Evolutionary conservation across 495 filamentous ascomycete genomes (phyloP).

Genomic region (Chaetomium tenue): DNA sequence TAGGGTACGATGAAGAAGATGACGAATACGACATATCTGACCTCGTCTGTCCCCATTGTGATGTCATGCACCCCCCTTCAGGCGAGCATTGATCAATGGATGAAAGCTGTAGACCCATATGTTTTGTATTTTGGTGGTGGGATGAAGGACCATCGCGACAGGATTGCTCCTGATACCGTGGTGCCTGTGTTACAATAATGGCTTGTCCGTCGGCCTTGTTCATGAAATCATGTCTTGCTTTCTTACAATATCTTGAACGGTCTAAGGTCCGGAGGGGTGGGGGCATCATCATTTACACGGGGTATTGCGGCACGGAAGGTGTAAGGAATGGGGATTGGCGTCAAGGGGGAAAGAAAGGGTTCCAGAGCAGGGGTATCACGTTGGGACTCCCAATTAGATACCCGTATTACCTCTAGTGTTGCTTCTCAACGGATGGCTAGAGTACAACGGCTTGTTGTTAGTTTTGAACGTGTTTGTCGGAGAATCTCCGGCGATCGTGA

Average conservation of each 20-base stretch:
- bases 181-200: background rate
- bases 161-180: background rate
- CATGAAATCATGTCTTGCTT: slow-evolving; percentile 3
- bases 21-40: slow-evolving; percentile 34
- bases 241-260: slow-evolving; percentile 2
- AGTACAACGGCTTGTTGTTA: background rate
- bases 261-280: background rate
- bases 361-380: background rate
- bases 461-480: background rate
- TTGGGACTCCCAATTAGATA: background rate
- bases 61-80: slow-evolving; percentile 33
- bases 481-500: too few relatives aligned
- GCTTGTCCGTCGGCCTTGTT: background rate
- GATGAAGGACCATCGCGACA: background rate
- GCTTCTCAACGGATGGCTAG: background rate
- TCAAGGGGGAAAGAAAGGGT: background rate
- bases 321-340: background rate
- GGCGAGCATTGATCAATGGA: slow-evolving; percentile 10
- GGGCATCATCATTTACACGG: background rate
- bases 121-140: background rate
- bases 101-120: background rate
- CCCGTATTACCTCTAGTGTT: slow-evolving; percentile 1
- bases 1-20: slow-evolving; percentile 21
- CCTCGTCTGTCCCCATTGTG: slow-evolving; percentile 39
- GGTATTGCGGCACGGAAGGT: background rate